Evolutionary conservation across 106 monocot genomes (phyloP).

Genomic region (Phalaenopsis equestris): DNA sequence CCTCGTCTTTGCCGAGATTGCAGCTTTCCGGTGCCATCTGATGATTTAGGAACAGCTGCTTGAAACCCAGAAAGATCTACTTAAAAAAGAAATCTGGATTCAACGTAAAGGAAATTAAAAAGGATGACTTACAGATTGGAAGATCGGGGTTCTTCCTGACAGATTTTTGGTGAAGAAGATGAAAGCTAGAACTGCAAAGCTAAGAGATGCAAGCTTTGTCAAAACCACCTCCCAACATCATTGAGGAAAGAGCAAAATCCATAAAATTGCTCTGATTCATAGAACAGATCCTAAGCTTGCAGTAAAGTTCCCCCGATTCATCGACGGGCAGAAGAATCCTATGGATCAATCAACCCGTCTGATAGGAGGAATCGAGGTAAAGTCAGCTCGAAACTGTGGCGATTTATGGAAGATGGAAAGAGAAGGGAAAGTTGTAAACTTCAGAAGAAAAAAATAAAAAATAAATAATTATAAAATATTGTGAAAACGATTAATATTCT

Average conservation of each 20-base stretch:
- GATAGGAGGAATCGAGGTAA: background rate
- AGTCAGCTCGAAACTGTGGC: background rate
- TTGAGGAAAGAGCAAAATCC: background rate
- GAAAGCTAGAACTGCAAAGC: too few relatives aligned
- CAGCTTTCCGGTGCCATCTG: conserved; percentile 55
- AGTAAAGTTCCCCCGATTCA: background rate
- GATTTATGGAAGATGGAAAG: background rate
- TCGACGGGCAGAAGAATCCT: background rate
- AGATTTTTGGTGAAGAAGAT: background rate
- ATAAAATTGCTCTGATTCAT: background rate
- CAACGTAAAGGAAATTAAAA: background rate
- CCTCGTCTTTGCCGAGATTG: conserved; percentile 50
- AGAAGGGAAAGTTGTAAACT: background rate
- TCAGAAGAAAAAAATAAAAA: background rate
- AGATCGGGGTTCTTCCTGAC: background rate
- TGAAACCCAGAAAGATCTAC: background rate
- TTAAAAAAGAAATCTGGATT: too few relatives aligned
- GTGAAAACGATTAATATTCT: background rate
- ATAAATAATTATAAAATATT: background rate
- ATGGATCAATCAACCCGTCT: background rate
- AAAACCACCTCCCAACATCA: background rate
- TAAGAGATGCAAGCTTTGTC: background rate
- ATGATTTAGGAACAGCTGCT: background rate
- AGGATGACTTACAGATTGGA: background rate
- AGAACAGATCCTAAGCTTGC: background rate